Evolutionary conservation across 495 filamentous ascomycete species (phyloP).

Genomic region (Penicillium argentinense): DNA sequence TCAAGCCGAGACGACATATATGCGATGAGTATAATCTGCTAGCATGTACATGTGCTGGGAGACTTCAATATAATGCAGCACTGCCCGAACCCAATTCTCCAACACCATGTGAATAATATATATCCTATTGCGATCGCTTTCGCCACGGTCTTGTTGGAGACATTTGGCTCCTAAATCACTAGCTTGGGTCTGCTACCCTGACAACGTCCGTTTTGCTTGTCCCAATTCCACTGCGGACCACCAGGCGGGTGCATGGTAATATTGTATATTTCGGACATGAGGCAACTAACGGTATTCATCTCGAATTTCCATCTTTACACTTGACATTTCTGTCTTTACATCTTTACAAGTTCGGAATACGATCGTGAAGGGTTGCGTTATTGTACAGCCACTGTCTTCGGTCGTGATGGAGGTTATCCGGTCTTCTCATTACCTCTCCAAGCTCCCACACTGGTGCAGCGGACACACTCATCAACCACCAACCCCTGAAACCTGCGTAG

Average conservation of each 20-base stretch:
- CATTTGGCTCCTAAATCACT: no score
- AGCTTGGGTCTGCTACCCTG: background rate
- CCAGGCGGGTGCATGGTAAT: background rate
- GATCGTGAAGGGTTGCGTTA: background rate
- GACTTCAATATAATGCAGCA: background rate
- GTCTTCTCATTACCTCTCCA: no score
- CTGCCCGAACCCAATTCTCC: background rate
- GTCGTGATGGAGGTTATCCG: background rate
- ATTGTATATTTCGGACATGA: background rate
- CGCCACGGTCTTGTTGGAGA: no score
- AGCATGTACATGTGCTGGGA: background rate
- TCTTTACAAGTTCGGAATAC: conserved; percentile 2
- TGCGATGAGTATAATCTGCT: no score
- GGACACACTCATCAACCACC: background rate
- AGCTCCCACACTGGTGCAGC: background rate
- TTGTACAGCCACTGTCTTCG: conserved; percentile 2
- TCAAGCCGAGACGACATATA: no score
- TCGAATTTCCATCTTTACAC: no score
- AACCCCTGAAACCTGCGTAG: conserved; percentile 4
- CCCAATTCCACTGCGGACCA: background rate
- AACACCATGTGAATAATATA: no score
- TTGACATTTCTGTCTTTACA: background rate
- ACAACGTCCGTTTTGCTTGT: background rate
- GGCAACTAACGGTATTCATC: no score
- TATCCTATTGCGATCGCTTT: no score